Conservation (phyloP, 768 basidiomycete species). For the Cyclocybe cylindracea region DNA sequence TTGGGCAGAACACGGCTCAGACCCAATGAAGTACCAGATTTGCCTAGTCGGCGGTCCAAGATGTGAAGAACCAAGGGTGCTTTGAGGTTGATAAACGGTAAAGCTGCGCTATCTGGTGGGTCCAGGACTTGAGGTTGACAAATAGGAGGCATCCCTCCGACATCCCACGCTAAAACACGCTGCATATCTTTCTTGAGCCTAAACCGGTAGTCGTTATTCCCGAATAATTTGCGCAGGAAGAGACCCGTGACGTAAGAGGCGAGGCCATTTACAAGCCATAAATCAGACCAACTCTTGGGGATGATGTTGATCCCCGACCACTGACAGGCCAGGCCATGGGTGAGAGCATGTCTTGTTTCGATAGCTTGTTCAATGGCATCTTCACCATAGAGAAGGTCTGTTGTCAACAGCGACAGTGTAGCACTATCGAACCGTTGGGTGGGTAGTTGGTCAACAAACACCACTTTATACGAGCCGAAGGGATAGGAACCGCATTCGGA, state of each 20-base stretch:
- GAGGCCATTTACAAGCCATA: constrained; percentile 96
- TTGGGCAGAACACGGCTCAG: constrained; percentile 94
- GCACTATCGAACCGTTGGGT: constrained; percentile 83
- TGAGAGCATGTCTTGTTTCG: constrained; percentile 83
- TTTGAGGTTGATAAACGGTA: constrained; percentile 94
- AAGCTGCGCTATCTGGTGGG: constrained; percentile 75
- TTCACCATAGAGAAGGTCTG: constrained; percentile 84
- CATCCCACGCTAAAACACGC: constrained; percentile 84
- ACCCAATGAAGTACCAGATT: constrained; percentile 93
- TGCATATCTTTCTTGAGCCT: constrained; percentile 96
- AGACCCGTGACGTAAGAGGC: constrained; percentile 88
- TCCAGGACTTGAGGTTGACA: constrained; percentile 87
- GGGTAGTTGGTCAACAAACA: constrained; percentile 90
- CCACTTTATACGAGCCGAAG: constrained; percentile 90
- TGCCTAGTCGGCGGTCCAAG: constrained; percentile 89
- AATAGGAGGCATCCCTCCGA: constrained; percentile 87
- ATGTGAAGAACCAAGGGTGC: constrained; percentile 96
- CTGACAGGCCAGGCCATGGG: constrained; percentile 90
- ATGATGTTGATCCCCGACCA: constrained; percentile 98
- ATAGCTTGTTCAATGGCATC: constrained; percentile 92
- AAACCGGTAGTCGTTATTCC: constrained; percentile 97
- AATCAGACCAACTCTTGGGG: constrained; percentile 89
- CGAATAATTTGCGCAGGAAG: constrained; percentile 83
- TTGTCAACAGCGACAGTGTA: constrained; percentile 75
- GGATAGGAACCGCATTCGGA: constrained; percentile 96